Evolutionary conservation across 1,284 basidiomycete genomes (phyloP).

Genomic region (Moesziomyces parantarcticus): DNA sequence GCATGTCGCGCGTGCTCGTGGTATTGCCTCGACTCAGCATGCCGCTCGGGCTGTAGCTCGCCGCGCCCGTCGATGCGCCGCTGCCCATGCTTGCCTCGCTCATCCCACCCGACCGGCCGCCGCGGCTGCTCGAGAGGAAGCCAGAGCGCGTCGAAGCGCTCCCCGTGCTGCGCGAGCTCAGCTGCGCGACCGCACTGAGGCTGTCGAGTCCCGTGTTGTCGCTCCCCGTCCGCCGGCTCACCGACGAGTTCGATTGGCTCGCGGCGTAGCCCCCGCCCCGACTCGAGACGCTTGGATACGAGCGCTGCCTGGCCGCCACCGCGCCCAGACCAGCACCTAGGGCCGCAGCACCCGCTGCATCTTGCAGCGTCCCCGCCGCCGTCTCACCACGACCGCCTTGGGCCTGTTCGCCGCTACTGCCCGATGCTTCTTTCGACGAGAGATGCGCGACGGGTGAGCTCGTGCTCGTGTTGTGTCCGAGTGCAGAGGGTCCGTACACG

Average conservation of each 20-base stretch:
- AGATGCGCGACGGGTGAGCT: conserved; percentile 20
- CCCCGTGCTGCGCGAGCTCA: conserved; percentile 33
- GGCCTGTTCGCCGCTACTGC: conserved; percentile 31
- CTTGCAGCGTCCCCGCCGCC: no score
- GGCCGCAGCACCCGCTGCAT: neutral
- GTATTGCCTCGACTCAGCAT: conserved; percentile 41
- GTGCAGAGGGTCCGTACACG: conserved; percentile 32
- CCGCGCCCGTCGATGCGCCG: conserved; percentile 48
- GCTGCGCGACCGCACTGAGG: conserved; percentile 33
- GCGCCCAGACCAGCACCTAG: conserved; percentile 1
- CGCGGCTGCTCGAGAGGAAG: conserved; percentile 25
- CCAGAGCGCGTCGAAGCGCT: conserved; percentile 31
- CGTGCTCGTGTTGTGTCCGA: conserved; percentile 33
- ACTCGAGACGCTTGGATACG: conserved; percentile 33
- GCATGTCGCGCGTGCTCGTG: conserved; percentile 34
- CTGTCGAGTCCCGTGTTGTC: conserved; percentile 41
- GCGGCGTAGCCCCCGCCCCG: conserved; percentile 40
- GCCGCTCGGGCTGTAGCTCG: conserved; percentile 51
- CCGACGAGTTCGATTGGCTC: conserved; percentile 36
- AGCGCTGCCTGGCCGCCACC: conserved; percentile 6
- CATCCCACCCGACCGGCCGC: conserved; percentile 22
- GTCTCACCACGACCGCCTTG: neutral
- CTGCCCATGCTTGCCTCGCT: conserved; percentile 34
- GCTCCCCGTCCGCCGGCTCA: conserved; percentile 27
- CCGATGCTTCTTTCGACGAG: conserved; percentile 34